These are phyloP conservation scores for Tylopilus sp. DNA, from an alignment of 1,284 basidiomycete genomes.

Conservation along the genomic window DNA sequence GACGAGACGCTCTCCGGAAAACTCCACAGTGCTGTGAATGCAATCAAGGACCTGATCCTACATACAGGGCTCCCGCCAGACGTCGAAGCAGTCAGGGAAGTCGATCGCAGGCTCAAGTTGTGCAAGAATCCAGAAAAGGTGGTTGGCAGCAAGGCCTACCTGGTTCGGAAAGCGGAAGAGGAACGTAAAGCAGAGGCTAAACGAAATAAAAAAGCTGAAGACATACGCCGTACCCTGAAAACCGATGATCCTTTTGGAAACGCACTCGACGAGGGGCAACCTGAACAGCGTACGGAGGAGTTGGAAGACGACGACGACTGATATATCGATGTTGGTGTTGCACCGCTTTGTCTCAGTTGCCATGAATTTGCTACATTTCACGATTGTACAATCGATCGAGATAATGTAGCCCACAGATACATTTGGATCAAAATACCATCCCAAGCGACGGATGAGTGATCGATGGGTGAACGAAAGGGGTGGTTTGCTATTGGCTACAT, in stretches of 20 bases:
- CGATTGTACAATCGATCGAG: background rate
- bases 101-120: slow-evolving; percentile 76
- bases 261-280: slow-evolving; percentile 37
- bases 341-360: background rate
- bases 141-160: slow-evolving; percentile 75
- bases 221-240: slow-evolving; percentile 46
- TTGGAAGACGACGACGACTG: slow-evolving; percentile 52
- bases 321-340: background rate
- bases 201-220: slow-evolving; percentile 59
- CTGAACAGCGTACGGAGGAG: slow-evolving; percentile 29
- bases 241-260: slow-evolving; percentile 64
- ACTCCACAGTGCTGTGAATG: slow-evolving; percentile 43
- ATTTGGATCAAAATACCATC: slow-evolving; percentile 6
- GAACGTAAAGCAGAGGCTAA: slow-evolving; percentile 63
- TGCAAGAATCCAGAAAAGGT: slow-evolving; percentile 95
- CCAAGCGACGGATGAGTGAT: slow-evolving; percentile 24
- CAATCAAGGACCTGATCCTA: slow-evolving; percentile 56
- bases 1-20: slow-evolving; percentile 22
- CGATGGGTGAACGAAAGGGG: slow-evolving; percentile 20
- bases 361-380: background rate
- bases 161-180: slow-evolving; percentile 59
- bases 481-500: slow-evolving; percentile 52
- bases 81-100: slow-evolving; percentile 78
- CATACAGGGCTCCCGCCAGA: slow-evolving; percentile 60
- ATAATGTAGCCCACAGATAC: slow-evolving; percentile 26